These are phyloP conservation scores for Colletotrichum acutatum DNA, from an alignment of 2,329 filamentous ascomycete genomes.

Conservation along the genomic window DNA sequence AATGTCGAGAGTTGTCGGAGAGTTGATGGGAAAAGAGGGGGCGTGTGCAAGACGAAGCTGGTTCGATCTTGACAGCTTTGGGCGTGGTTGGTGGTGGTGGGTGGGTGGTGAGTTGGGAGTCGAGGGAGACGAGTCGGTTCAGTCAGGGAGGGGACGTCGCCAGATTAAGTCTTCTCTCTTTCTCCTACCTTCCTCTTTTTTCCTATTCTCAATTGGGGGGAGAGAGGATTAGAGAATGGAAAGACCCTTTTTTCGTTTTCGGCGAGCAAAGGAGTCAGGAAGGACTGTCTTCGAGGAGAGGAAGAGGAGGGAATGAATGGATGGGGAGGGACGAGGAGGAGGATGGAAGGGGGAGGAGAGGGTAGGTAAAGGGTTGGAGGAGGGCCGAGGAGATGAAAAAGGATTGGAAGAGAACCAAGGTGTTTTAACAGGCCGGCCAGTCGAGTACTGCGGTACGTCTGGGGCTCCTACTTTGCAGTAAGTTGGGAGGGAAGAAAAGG, in stretches of 20 bases:
- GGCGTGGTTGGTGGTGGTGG: slow-evolving; percentile 13
- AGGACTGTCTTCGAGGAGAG: slow-evolving; percentile 60
- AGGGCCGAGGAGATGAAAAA: slow-evolving; percentile 65
- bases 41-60: slow-evolving; percentile 16
- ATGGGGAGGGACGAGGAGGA: slow-evolving; percentile 52
- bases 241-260: slow-evolving; percentile 38
- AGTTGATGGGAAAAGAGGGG: slow-evolving; percentile 33
- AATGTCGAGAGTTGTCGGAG: slow-evolving; percentile 21
- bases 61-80: slow-evolving; percentile 5
- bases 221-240: slow-evolving; percentile 33
- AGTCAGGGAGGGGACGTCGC: slow-evolving; percentile 41
- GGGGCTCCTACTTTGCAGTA: too few species aligned
- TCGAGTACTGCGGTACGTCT: neutral
- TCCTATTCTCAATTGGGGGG: slow-evolving; percentile 34
- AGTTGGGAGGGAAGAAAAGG: neutral
- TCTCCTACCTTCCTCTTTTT: slow-evolving; percentile 37
- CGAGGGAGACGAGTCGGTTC: slow-evolving; percentile 22
- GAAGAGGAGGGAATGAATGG: slow-evolving; percentile 70
- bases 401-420: slow-evolving; percentile 63
- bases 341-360: slow-evolving; percentile 48
- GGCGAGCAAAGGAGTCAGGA: slow-evolving; percentile 52
- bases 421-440: slow-evolving; percentile 50
- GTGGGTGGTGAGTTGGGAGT: slow-evolving; percentile 13
- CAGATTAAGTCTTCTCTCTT: slow-evolving; percentile 32
- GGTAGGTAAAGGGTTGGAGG: slow-evolving; percentile 61